Conservation (phyloP, 352 stramenopile species). For the Phytophthora citricola region DNA sequence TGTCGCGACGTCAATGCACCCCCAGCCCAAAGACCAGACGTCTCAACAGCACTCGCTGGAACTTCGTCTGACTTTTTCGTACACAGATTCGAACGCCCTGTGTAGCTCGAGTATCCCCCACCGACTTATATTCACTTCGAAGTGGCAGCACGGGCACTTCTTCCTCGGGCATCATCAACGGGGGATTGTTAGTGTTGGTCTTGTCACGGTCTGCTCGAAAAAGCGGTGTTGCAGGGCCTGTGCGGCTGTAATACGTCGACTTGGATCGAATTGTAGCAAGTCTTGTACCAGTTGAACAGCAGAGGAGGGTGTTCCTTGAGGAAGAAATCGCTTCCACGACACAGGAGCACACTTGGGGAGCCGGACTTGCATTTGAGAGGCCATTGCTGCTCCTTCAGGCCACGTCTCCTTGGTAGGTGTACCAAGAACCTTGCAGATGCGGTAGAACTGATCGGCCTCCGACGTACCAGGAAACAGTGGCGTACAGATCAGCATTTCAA, state of each 20-base stretch:
- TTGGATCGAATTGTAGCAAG: conserved; percentile 93
- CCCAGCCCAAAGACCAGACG: conserved; percentile 17
- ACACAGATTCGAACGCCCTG: conserved; percentile 9
- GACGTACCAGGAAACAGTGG: conserved; percentile 84
- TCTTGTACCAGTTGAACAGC: conserved; percentile 88
- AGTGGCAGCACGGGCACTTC: conserved; percentile 29
- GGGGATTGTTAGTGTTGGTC: conserved; percentile 43
- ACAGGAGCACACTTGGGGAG: conserved; percentile 91
- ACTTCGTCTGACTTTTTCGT: conserved; percentile 24
- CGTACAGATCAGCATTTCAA: conserved; percentile 77
- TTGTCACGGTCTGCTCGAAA: conserved; percentile 77
- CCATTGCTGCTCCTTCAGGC: conserved; percentile 90
- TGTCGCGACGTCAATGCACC: conserved; percentile 28
- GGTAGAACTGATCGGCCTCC: conserved; percentile 97
- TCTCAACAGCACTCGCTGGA: not conserved
- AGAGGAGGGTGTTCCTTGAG: conserved; percentile 66
- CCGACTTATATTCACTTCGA: conserved; percentile 20
- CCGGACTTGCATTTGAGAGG: conserved; percentile 91
- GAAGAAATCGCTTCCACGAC: conserved; percentile 72
- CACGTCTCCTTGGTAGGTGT: conserved; percentile 90
- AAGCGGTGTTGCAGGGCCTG: conserved; percentile 95
- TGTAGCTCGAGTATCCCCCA: conserved; percentile 17
- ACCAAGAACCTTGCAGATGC: conserved; percentile 94
- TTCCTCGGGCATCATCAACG: conserved; percentile 20
- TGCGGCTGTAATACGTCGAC: conserved; percentile 81